Evolutionary conservation across 2,329 filamentous ascomycete genomes (phyloP), one percentile per base, ranked within the genome.

Genomic region (Rhynchosporium agropyri): DNA sequence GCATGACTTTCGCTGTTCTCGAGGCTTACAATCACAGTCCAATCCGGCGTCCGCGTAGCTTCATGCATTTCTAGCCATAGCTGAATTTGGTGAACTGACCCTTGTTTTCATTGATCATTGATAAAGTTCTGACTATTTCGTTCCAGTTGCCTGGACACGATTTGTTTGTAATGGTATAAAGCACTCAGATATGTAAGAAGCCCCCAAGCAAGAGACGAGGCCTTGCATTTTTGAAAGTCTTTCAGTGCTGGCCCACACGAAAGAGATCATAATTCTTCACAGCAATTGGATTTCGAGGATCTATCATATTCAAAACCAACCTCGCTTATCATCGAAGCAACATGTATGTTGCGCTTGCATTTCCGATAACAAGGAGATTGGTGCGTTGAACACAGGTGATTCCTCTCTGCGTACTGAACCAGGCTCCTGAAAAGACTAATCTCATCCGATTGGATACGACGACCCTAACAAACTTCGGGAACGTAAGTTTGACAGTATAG

Each of bases 321-420:
- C 29, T 57, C 54, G 54, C 40, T 46, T 43, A 57, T n/a, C n/a
- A 20, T 3, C 28, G 54, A 29, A 57, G 40, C 54, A 38, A 57
- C 45, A 45, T 33, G 40, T 31, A 15, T 4, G 28, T 12, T 33
- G 12, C 26, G 28, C 33, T 10, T 20, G 4, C 6, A 20, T 20
- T 46, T 33, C 54, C 42, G 33, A 45, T 28, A 36, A 33, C 40
- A 45, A n/a, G 31, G 33, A 53, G 33, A 53, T 53, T 42, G 51
- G 51, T 42, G 15, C 51, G 4, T 54, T 28, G 20, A 29, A 45
- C 15, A 45, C 54, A 20, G 26, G 5, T 42, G n/a, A 29, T 43
- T 13, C 28, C 36, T 56, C 38, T n/a, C 28, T n/a, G 54, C 40
- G 29, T 31, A 40, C 45, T 42, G 36, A 55, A 40, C 55, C 8